Evolutionary conservation across 495 filamentous ascomycete genomes (phyloP), one percentile per base, ranked within the genome.

Genomic region (Penicillium goetzii): DNA sequence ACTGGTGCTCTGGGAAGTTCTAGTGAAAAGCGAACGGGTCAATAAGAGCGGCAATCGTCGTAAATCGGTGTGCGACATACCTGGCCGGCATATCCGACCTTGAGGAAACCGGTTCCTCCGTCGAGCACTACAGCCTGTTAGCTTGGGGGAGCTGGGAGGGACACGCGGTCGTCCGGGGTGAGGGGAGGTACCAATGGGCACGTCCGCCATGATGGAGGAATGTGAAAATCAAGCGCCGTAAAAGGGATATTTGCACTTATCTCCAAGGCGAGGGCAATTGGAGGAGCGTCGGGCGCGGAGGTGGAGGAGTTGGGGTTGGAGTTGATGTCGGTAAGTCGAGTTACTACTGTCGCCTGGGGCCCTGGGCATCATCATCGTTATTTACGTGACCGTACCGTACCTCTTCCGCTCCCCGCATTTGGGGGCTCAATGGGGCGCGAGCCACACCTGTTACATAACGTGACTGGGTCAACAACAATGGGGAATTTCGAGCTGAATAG

Each of bases 91-190:
- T 97, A 98, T 76, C 95, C 95, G 80, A 97, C 95, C 81, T 99
- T 99, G 77, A 98, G 89, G 86, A 98, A 99, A 77, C 95, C 95
- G 73, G 95, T 99, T 80, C 95, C 95, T 86, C 96, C 96, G 87
- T 99, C 95, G 86, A 99, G 93, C 74, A 99, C 95, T 98, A 75
- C 62, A 62, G 62, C 63, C 51, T 74, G 70, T 74, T 73, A 72
- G 69, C 63, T 70, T 68, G 63, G 71, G 53, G 59, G 64, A 71
- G 58, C 72, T 66, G 66, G 64, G 23, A 63, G 47, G 61, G 60
- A 63, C 61, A 73, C 64, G 68, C 68, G 67, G 66, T 65, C 67
- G 64, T 58, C 59, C 63, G 61, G 67, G 61, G 65, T 51, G 62
- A 59, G 57, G 61, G 67, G 36, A 66, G 66, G 74, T 83, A 89